These are phyloP conservation scores for Penicillium sp. DNA, from an alignment of 2,329 filamentous ascomycete species.

Conservation along the genomic window DNA sequence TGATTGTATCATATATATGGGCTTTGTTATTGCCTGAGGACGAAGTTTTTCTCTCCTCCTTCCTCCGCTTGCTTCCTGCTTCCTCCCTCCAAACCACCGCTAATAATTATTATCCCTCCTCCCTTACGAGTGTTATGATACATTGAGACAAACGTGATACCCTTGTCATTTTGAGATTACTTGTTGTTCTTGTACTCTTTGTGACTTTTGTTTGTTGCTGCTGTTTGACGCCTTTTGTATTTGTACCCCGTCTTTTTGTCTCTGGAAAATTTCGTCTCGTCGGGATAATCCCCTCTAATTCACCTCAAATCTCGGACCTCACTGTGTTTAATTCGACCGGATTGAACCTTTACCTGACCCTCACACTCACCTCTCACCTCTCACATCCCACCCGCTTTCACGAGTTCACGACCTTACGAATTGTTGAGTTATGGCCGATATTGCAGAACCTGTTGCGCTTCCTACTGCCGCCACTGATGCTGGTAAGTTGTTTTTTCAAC, in stretches of 20 bases:
- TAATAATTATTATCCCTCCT: not conserved
- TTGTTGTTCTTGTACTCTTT: not conserved
- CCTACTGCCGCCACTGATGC: constrained; percentile 4
- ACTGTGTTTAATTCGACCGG: not conserved
- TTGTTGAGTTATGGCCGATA: constrained; percentile 3
- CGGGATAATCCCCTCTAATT: not conserved
- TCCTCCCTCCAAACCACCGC: not conserved
- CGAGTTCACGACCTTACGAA: constrained; percentile 14
- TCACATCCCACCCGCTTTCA: not conserved
- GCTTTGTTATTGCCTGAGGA: constrained; percentile 12
- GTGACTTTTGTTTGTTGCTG: constrained; percentile 1
- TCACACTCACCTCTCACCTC: not conserved
- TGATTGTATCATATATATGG: constrained; percentile 3
- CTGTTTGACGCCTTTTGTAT: constrained; percentile 1
- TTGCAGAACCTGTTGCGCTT: constrained; percentile 10
- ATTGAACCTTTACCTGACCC: not conserved
- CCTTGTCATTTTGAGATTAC: constrained; percentile 9
- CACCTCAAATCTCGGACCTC: not conserved
- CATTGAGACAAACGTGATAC: constrained; percentile 8
- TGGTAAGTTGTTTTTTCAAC: constrained; percentile 1
- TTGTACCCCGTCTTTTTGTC: not conserved
- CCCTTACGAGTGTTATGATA: constrained; percentile 11
- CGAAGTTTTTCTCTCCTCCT: constrained; percentile 3
- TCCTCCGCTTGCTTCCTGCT: not conserved
- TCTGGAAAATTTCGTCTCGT: not conserved